Conservation (phyloP, 805 yeast genomes). For the Ogataea methylovora region DNA sequence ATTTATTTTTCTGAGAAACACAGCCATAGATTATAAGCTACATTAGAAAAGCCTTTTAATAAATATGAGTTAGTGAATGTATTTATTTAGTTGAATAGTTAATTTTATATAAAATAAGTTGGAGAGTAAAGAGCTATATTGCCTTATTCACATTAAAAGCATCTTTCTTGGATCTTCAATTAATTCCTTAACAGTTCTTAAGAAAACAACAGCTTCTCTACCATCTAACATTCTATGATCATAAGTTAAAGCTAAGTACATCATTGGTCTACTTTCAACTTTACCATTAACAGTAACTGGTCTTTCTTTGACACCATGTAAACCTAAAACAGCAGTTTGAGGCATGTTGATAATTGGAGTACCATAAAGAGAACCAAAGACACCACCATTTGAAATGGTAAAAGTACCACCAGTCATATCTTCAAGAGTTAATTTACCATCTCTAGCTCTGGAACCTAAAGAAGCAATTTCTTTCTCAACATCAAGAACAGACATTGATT, state of each 20-base stretch:
- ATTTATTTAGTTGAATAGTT: neutral
- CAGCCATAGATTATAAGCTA: no score
- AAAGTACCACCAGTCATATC: slow-evolving; percentile 99
- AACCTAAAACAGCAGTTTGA: slow-evolving; percentile 95
- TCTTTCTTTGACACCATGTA: slow-evolving; percentile 96
- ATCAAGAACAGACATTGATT: slow-evolving; percentile 78
- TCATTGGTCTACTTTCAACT: slow-evolving; percentile 97
- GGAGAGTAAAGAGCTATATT: neutral
- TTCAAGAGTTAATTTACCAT: slow-evolving; percentile 91
- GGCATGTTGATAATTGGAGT: slow-evolving; percentile 98
- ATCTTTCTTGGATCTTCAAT: slow-evolving; percentile 99
- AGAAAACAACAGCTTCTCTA: slow-evolving; percentile 96
- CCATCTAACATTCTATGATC: slow-evolving; percentile 98
- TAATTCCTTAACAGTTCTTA: slow-evolving; percentile 91
- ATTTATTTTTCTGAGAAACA: no score
- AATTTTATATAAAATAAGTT: neutral
- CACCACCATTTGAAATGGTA: slow-evolving; percentile 99
- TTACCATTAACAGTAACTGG: slow-evolving; percentile 95
- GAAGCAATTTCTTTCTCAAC: slow-evolving; percentile 79
- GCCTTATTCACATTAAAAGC: slow-evolving; percentile 53
- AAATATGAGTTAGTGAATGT: no score
- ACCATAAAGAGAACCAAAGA: slow-evolving; percentile 94
- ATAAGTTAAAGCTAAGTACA: slow-evolving; percentile 97
- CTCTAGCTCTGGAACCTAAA: slow-evolving; percentile 91
- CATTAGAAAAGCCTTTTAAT: no score